Evolutionary conservation across 129 eudicot species (phyloP), one percentile per base, ranked within the genome.

Genomic region (Flaveria linearis): DNA sequence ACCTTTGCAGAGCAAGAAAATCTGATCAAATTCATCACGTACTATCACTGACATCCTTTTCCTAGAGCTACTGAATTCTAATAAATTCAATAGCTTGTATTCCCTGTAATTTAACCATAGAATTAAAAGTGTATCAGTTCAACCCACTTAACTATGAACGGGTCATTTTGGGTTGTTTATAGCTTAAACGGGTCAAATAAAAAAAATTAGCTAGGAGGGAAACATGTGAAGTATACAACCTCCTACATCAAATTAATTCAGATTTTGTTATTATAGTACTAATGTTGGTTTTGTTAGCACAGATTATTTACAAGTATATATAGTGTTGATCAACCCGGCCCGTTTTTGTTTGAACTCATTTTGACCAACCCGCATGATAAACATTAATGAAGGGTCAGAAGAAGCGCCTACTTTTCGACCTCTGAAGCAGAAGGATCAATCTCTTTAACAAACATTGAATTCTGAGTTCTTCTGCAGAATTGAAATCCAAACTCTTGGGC

Each of bases 401-500:
- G 55, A 53, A 71, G 12, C 58, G 72, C 30, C 30, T 16, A 86
- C 89, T 87, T 86, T 64, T 86, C 78, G 63, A 86, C 85, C 70
- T 80, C 83, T 56, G 26, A 13, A 25, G 76, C 14, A 75, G 87
- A 83, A 72, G 81, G 73, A 80, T 77, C 84, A 4, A 81, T 80
- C 81, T 86, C 89, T 50, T 51, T 76, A 10, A 86, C 79, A 69
- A 86, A 79, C 81, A 86, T 25, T 47, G 81, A 55, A 15, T 83
- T 80, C 42, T 86, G 89, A 56, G 87, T 86, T 73, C 87, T 80
- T 69, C 53, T 73, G 28, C 76, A 83, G 68, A 86, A 86, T 4
- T 83, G 81, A 68, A 83, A 86, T 53, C 89, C 89, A 80, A 86
- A 86, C 56, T 86, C 89, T 83, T 86, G 89, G 15, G 89, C 86